Percentiles rank a stretch among this genome's conserved stretches.
phyloP scores from a whole-genome alignment of 1,139 yeast genomes.

The Magnusiomyces clavatus region DNA sequence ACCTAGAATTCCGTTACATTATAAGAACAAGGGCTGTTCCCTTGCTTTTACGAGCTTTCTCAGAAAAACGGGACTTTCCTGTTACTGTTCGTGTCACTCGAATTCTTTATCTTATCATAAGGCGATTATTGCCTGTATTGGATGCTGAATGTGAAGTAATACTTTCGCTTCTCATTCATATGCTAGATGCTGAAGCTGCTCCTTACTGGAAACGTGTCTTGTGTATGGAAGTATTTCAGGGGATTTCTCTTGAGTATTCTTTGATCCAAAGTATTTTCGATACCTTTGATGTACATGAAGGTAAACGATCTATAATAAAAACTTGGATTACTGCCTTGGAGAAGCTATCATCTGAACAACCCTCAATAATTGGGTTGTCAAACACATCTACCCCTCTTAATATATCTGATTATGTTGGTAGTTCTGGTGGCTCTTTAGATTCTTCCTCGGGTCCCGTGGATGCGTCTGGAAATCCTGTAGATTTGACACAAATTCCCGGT shows the following conservation, averaged over 20 bases:
- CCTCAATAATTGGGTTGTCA: constrained; percentile 23
- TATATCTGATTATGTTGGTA: constrained; percentile 7
- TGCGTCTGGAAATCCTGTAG: background rate
- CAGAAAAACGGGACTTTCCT: constrained; percentile 53
- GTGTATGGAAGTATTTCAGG: constrained; percentile 63
- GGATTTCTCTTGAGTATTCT: constrained; percentile 49
- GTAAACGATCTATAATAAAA: constrained; percentile 53
- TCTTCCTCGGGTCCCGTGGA: background rate
- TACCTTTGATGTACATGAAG: constrained; percentile 51
- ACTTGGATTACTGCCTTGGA: constrained; percentile 47
- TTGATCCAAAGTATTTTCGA: constrained; percentile 47
- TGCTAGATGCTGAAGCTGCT: constrained; percentile 43
- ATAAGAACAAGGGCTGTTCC: constrained; percentile 68
- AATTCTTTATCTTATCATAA: constrained; percentile 52
- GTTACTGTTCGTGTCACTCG: constrained; percentile 68
- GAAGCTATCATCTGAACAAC: constrained; percentile 23
- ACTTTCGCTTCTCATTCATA: constrained; percentile 63
- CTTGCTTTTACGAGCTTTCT: constrained; percentile 56
- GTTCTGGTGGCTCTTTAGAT: background rate
- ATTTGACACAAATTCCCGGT: constrained; percentile 15
- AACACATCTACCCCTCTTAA: constrained; percentile 18
- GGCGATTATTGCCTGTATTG: constrained; percentile 52
- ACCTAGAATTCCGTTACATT: constrained; percentile 56
- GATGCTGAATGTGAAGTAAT: constrained; percentile 77
- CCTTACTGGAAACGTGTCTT: constrained; percentile 66